Evolutionary conservation across 371 early-diverging fungal genomes (phyloP).

Genomic region (Apophysomyces trapeziformis): DNA sequence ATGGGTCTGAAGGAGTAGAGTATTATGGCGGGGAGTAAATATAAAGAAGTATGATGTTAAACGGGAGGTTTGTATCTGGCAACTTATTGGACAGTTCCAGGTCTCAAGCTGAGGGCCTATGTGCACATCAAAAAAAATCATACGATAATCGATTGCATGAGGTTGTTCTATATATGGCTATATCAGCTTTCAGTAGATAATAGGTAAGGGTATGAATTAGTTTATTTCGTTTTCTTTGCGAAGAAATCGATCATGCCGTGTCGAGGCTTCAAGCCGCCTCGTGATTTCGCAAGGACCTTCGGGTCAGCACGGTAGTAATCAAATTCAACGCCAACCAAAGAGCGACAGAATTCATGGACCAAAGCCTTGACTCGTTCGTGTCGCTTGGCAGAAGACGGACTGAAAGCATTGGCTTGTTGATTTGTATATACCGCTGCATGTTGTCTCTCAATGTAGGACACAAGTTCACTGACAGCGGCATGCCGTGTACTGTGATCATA

Average conservation of each 20-base stretch:
- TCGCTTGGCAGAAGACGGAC: conserved; percentile 32
- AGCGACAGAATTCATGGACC: conserved; percentile 53
- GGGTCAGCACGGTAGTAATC: conserved; percentile 23
- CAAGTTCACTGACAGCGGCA: conserved; percentile 41
- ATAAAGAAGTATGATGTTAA: too few species aligned
- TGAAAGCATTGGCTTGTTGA: conserved; percentile 19
- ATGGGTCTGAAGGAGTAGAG: too few species aligned
- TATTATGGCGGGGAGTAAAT: too few species aligned
- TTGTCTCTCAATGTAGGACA: conserved; percentile 40
- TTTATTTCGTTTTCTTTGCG: conserved; percentile 1
- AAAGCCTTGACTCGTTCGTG: conserved; percentile 51
- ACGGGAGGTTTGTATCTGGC: too few species aligned
- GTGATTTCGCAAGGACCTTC: background rate
- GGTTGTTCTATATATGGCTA: background rate
- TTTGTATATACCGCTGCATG: conserved; percentile 36
- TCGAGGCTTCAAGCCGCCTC: conserved; percentile 2
- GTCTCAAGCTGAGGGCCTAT: too few species aligned
- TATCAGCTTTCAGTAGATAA: background rate
- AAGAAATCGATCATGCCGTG: conserved; percentile 1
- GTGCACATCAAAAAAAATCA: too few species aligned
- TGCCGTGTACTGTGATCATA: conserved; percentile 38
- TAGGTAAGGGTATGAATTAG: too few species aligned
- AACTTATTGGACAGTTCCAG: too few species aligned
- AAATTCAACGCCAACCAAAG: conserved; percentile 45
- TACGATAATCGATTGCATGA: too few species aligned